Percentiles rank a stretch among this genome's conserved stretches.
phyloP scores from a whole-genome alignment of 2,329 filamentous ascomycete genomes.

The Camillea tinctor region DNA sequence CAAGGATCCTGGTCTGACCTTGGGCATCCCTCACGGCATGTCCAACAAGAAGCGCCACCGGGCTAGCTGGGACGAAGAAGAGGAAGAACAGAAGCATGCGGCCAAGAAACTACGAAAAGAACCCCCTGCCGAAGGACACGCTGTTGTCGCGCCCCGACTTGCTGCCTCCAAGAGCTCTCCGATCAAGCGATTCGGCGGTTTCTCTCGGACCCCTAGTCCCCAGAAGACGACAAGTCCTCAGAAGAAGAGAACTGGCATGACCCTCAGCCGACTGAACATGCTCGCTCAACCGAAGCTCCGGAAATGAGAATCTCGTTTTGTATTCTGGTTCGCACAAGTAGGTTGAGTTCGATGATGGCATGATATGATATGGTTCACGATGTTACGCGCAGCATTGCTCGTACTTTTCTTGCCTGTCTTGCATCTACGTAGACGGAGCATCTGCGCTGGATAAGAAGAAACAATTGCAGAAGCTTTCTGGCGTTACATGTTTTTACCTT shows the following conservation, averaged over 20 bases:
- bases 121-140: conserved; percentile 49
- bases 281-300: conserved; percentile 60
- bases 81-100: conserved; percentile 50
- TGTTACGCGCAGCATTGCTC: not conserved
- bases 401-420: no score
- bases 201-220: conserved; percentile 40
- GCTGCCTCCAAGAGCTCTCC: conserved; percentile 34
- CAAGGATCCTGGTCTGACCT: conserved; percentile 33
- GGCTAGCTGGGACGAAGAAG: conserved; percentile 56
- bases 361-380: not conserved
- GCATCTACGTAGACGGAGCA: no score
- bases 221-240: conserved; percentile 51
- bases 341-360: not conserved
- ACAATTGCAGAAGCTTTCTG: no score
- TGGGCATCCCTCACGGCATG: conserved; percentile 60
- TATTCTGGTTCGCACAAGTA: not conserved
- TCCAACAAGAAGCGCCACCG: conserved; percentile 65
- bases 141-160: conserved; percentile 50
- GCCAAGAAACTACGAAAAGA: conserved; percentile 58
- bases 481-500: no score
- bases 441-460: no score
- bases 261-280: conserved; percentile 60
- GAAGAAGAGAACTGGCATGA: conserved; percentile 54
- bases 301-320: conserved; percentile 33
- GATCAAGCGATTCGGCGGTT: conserved; percentile 29